Evolutionary conservation across 2,329 filamentous ascomycete species (phyloP), one percentile per base, ranked within the genome.

Genomic region (Davidsoniella australis): DNA sequence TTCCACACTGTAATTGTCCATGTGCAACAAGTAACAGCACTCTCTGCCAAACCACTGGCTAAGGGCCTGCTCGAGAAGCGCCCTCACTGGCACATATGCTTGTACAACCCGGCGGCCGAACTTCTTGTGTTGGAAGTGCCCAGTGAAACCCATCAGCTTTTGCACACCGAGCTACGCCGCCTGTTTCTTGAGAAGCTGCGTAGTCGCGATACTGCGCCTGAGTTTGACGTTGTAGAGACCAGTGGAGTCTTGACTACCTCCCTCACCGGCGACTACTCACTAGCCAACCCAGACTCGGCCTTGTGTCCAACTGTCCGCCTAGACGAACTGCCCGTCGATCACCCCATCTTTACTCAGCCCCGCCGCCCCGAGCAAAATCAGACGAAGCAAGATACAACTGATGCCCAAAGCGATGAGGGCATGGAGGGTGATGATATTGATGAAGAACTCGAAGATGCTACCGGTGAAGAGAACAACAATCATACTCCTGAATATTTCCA

Each of bases 1-100:
- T 50, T 50, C 24, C 42, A 50, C 37, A 45, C 43, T 20, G 48
- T 45, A 43, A 47, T 45, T 14, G 42, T 50, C 17, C 48, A 50
- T 39, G 42, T 50, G 36, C 48, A 50, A 36, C 24, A 23, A 18
- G 43, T 41, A 40, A 37, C 44, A 24, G 36, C 37, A 20, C 18
- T 12, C 9, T n/a, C 24, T 42, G 43, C 39, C 18, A 18, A 37
- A n/a, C 20, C 26, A 8, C 20, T 50, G 17, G 42, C 39, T 10
- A 29, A 42, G n/a, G 36, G 6, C 14, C 29, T 50, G 26, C 20
- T 29, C 16, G 33, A 37, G 26, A 8, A 33, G 9, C 48, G 48
- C 20, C 48, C 48, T 5, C 23, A 46, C 18, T 50, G 48, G 48
- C 43, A 46, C 10, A 39, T 50, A 24, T 46, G 43, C 43, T 20